A percentile compares a stretch with the other conserved stretches of the same genome.
Evolutionary conservation across 2,329 filamentous ascomycete genomes (phyloP).

Genomic region (Hymenoscyphus scutula): DNA sequence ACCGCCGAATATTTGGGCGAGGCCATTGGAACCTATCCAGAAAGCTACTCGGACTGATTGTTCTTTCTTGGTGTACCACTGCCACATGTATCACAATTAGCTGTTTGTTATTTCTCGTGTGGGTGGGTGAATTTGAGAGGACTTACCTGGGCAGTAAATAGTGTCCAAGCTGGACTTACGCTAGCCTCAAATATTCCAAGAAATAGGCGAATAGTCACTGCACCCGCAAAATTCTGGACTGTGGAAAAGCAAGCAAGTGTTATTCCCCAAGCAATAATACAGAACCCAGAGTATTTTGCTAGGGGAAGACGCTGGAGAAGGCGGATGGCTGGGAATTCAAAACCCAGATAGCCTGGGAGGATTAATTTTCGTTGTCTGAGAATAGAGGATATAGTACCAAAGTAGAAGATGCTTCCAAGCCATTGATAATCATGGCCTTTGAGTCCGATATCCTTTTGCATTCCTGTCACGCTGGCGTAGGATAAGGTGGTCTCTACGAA

Average conservation of each 20-base stretch:
- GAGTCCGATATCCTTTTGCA: constrained; percentile 44
- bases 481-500: constrained; percentile 44
- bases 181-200: constrained; percentile 66
- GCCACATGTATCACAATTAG: constrained; percentile 64
- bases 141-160: neutral
- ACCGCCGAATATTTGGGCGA: constrained; percentile 62
- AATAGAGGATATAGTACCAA: constrained; percentile 31
- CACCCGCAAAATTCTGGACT: constrained; percentile 56
- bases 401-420: constrained; percentile 46
- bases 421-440: constrained; percentile 43
- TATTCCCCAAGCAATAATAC: constrained; percentile 59
- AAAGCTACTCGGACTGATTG: constrained; percentile 61
- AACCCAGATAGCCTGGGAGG: constrained; percentile 23
- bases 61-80: constrained; percentile 72
- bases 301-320: constrained; percentile 53
- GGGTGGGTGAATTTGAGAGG: neutral
- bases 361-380: neutral
- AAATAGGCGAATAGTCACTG: constrained; percentile 64
- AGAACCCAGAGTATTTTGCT: constrained; percentile 61
- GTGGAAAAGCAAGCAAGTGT: constrained; percentile 62
- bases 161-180: constrained; percentile 53
- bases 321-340: constrained; percentile 35
- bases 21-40: constrained; percentile 69
- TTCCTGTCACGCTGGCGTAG: constrained; percentile 50
- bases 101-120: constrained; percentile 28